These are phyloP conservation scores for Theileria equi DNA, from an alignment of 169 alveolate species.

Conservation along the genomic window DNA sequence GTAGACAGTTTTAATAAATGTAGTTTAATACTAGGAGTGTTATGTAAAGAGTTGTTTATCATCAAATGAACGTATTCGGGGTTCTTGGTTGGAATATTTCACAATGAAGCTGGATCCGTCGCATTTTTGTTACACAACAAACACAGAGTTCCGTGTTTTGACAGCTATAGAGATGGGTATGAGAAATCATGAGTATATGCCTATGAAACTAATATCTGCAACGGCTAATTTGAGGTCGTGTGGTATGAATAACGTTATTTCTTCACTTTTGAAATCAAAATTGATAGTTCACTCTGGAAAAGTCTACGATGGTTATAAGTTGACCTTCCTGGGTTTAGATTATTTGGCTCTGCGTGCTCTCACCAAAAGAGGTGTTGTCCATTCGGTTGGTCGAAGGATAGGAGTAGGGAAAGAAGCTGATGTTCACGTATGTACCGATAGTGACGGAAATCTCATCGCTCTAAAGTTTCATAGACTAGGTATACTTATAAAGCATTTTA, in stretches of 20 bases:
- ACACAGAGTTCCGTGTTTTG: constrained; percentile 85
- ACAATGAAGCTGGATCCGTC: constrained; percentile 65
- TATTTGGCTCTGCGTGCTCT: constrained; percentile 95
- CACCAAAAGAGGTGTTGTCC: constrained; percentile 89
- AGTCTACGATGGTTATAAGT: constrained; percentile 94
- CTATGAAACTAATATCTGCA: constrained; percentile 91
- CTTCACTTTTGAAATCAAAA: constrained; percentile 88
- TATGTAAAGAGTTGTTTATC: no score
- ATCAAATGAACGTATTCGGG: no score
- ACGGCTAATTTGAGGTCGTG: constrained; percentile 93
- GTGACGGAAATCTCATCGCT: constrained; percentile 83
- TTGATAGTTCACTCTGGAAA: constrained; percentile 89
- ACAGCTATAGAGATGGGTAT: constrained; percentile 98
- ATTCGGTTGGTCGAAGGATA: constrained; percentile 88
- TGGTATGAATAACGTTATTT: constrained; percentile 81
- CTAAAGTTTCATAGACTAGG: constrained; percentile 75
- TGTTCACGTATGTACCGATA: constrained; percentile 90
- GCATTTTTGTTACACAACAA: constrained; percentile 55
- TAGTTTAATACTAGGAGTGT: no score
- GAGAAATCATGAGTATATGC: constrained; percentile 98
- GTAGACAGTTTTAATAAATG: no score
- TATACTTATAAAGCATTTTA: background rate
- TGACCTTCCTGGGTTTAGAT: constrained; percentile 97
- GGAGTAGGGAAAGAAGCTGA: constrained; percentile 99
- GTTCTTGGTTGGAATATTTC: no score